These are phyloP conservation scores for Chlamydomonas eustigma DNA, from an alignment of 139 green algal species.

Conservation along the genomic window DNA sequence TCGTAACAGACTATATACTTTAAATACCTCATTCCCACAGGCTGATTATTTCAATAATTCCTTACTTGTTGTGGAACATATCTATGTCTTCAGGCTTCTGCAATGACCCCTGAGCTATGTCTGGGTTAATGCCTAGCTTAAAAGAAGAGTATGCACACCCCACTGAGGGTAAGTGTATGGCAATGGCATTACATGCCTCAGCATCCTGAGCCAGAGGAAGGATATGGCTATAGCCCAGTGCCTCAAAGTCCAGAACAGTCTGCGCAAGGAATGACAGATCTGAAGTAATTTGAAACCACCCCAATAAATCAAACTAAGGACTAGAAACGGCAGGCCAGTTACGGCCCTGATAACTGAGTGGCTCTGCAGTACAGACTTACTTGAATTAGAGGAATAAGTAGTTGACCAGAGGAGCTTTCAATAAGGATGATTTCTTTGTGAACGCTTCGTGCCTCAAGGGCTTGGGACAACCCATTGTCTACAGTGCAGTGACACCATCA, in stretches of 20 bases:
- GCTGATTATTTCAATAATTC: no score
- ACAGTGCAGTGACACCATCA: not conserved
- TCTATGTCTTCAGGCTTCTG: not conserved
- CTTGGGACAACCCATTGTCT: constrained; percentile 6
- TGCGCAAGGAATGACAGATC: not conserved
- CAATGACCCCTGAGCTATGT: not conserved
- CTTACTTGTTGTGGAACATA: constrained; percentile 14
- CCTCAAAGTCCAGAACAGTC: not conserved
- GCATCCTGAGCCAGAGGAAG: constrained; percentile 4
- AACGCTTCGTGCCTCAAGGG: not conserved
- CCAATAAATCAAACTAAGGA: not conserved
- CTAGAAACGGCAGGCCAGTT: not conserved
- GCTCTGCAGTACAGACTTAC: not conserved
- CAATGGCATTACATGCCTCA: not conserved
- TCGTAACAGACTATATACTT: no score
- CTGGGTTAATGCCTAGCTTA: not conserved
- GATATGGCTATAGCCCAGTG: not conserved
- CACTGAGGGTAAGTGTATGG: not conserved
- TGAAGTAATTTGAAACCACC: not conserved
- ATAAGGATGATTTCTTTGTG: constrained; percentile 7
- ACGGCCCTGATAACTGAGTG: not conserved
- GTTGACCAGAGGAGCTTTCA: not conserved
- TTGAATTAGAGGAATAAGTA: constrained; percentile 4
- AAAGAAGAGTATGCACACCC: constrained; percentile 1
- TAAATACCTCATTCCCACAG: no score